phyloP scores from a whole-genome alignment of 177 flowering plant species.

The Telopea speciosissima region DNA sequence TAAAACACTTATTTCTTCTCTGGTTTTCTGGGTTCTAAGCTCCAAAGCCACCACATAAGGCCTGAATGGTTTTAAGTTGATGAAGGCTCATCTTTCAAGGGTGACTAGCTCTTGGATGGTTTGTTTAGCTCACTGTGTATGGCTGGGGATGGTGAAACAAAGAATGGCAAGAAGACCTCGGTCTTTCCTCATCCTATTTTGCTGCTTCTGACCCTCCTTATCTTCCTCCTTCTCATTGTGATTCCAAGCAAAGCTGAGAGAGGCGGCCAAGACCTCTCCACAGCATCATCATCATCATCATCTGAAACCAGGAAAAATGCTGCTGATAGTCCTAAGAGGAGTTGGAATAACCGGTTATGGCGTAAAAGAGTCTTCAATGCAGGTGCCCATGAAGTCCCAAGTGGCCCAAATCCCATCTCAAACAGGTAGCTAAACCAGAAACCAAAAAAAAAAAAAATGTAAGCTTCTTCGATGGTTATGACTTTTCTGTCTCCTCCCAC shows the following conservation, averaged over 20 bases:
- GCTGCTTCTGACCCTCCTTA: neutral
- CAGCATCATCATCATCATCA: no score
- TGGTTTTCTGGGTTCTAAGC: neutral
- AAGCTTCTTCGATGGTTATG: neutral
- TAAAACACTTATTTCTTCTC: neutral
- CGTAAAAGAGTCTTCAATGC: constrained; percentile 25
- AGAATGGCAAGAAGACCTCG: constrained; percentile 4
- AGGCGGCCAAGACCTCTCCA: neutral
- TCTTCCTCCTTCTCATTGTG: constrained; percentile 2
- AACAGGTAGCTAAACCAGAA: constrained; percentile 30
- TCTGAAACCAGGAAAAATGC: neutral
- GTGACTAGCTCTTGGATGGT: constrained; percentile 7
- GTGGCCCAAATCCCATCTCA: constrained; percentile 56
- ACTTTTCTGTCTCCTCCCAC: neutral
- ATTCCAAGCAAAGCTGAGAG: neutral
- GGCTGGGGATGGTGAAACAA: constrained; percentile 18
- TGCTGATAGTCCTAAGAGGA: neutral
- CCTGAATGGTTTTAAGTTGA: no score
- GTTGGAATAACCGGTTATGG: constrained; percentile 1
- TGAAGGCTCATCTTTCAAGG: neutral
- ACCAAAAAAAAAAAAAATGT: neutral
- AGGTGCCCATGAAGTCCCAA: constrained; percentile 49
- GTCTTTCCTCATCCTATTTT: constrained; percentile 4
- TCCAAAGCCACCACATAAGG: neutral
- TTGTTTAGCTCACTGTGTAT: constrained; percentile 6